These are phyloP conservation scores for Lichtheimia ramosa DNA, from an alignment of 371 early-diverging fungal species.

Conservation along the genomic window DNA sequence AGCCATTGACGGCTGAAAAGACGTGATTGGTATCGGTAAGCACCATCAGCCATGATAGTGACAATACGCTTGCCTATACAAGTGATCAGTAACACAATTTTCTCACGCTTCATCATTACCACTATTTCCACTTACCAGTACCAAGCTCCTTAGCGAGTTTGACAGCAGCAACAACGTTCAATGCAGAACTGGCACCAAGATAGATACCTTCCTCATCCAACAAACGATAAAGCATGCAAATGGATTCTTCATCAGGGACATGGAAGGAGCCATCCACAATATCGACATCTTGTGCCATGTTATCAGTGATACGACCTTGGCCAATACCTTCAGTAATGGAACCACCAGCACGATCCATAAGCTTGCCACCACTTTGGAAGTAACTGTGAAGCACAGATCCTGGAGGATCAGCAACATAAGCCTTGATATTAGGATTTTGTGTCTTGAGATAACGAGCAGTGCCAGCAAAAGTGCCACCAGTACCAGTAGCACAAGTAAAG, in stretches of 20 bases:
- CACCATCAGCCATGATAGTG: slow-evolving; percentile 91
- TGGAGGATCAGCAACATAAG: slow-evolving; percentile 92
- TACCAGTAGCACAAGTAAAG: slow-evolving; percentile 91
- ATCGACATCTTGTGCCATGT: slow-evolving; percentile 77
- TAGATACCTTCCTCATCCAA: slow-evolving; percentile 94
- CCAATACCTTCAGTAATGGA: slow-evolving; percentile 93
- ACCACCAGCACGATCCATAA: slow-evolving; percentile 68
- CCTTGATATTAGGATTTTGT: slow-evolving; percentile 65
- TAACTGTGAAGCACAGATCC: slow-evolving; percentile 87
- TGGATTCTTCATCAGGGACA: slow-evolving; percentile 82
- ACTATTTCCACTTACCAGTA: slow-evolving; percentile 51
- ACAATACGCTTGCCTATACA: slow-evolving; percentile 66
- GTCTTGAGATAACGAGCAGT: slow-evolving; percentile 82
- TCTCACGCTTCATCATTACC: neutral
- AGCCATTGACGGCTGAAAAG: slow-evolving; percentile 85
- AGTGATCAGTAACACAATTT: neutral
- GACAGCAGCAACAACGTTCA: slow-evolving; percentile 92
- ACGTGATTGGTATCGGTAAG: slow-evolving; percentile 89
- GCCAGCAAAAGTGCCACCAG: slow-evolving; percentile 92
- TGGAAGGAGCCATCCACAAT: slow-evolving; percentile 82
- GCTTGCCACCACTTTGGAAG: slow-evolving; percentile 69
- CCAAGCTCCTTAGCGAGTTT: slow-evolving; percentile 88
- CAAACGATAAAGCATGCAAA: slow-evolving; percentile 82
- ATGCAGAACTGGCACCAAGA: slow-evolving; percentile 89
- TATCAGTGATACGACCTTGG: slow-evolving; percentile 93